Evolutionary conservation across 2,329 filamentous ascomycete genomes (phyloP).

Genomic region (Paecilomyces formosus): DNA sequence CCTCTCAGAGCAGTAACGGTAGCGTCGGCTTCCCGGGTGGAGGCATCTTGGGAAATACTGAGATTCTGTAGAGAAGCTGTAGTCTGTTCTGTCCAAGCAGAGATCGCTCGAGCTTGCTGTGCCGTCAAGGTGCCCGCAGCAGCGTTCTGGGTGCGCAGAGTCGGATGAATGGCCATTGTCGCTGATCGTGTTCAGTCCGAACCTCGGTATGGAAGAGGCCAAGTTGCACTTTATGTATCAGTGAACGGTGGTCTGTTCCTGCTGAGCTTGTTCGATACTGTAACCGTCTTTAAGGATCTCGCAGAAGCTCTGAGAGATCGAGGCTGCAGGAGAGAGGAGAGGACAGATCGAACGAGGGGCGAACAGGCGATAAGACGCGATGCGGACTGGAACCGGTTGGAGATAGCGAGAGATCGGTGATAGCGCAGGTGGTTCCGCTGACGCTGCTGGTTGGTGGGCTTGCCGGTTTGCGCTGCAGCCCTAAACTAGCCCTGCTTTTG

Average conservation of each 20-base stretch:
- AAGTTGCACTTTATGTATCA: not conserved
- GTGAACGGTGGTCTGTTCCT: constrained; percentile 1
- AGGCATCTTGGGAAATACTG: constrained; percentile 21
- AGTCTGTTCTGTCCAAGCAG: constrained; percentile 55
- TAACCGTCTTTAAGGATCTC: not conserved
- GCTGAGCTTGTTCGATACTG: not conserved
- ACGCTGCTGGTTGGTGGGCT: not conserved
- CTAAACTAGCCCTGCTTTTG: not conserved
- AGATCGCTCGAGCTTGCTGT: constrained; percentile 50
- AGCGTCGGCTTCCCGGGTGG: constrained; percentile 21
- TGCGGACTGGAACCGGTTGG: not conserved
- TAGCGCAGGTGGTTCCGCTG: not conserved
- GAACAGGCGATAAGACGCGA: not conserved
- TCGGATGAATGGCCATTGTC: constrained; percentile 39
- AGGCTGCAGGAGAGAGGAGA: not conserved
- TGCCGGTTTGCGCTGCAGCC: not conserved
- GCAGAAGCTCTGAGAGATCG: not conserved
- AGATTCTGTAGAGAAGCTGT: constrained; percentile 29
- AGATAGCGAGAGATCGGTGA: not conserved
- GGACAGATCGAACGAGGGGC: not conserved
- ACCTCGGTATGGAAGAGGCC: not conserved
- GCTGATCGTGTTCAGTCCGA: not conserved
- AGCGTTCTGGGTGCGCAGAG: constrained; percentile 16
- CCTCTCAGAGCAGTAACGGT: constrained; percentile 40
- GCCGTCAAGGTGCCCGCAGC: constrained; percentile 22